Conservation (phyloP, 805 yeast species). For the Candida piceae region DNA sequence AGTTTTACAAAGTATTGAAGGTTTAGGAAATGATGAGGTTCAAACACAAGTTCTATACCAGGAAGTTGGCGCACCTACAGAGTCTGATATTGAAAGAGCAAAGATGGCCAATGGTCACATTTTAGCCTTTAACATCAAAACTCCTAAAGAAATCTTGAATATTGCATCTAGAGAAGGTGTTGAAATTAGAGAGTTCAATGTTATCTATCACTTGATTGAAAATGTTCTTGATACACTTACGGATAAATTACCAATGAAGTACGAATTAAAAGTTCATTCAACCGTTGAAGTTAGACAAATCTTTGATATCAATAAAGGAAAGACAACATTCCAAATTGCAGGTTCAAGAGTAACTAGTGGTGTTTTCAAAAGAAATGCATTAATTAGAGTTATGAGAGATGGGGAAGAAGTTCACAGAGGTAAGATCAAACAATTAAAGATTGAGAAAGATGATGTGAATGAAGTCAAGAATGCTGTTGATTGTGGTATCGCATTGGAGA, state of each 20-base stretch:
- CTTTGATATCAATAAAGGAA: conserved; percentile 62
- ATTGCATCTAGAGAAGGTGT: conserved; percentile 58
- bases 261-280: conserved; percentile 60
- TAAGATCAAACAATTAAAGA: conserved; percentile 65
- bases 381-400: conserved; percentile 32
- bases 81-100: conserved; percentile 63
- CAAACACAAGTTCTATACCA: conserved; percentile 60
- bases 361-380: conserved; percentile 50
- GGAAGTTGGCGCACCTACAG: conserved; percentile 75
- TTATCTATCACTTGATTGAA: conserved; percentile 85
- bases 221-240: conserved; percentile 67
- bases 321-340: conserved; percentile 60
- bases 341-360: conserved; percentile 84
- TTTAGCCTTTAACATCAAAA: conserved; percentile 69
- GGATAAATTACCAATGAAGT: conserved; percentile 54
- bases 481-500: conserved; percentile 76
- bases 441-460: conserved; percentile 69
- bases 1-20: conserved; percentile 70
- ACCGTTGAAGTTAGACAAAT: conserved; percentile 66
- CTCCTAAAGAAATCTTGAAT: conserved; percentile 56
- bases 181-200: conserved; percentile 57
- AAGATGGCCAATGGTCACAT: conserved; percentile 66
- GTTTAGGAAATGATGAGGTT: conserved; percentile 86
- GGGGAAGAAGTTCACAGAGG: conserved; percentile 45
- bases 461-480: conserved; percentile 84